phyloP scores from a whole-genome alignment of 2,329 filamentous ascomycete species.

The Fusarium oxysporum region DNA sequence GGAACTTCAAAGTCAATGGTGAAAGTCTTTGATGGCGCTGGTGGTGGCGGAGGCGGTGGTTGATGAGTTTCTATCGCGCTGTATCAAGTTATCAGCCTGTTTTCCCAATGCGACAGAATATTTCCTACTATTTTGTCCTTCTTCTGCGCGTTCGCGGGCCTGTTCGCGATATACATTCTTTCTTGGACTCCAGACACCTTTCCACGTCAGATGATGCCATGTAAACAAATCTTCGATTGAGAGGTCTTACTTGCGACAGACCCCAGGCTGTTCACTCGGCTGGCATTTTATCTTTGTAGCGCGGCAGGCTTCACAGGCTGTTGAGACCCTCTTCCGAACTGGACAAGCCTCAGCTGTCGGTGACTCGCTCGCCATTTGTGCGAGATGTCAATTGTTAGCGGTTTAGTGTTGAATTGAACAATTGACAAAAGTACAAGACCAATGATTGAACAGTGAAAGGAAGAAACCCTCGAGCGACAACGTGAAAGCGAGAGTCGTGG shows the following conservation, averaged over 20 bases:
- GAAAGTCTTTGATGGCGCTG: conserved; percentile 62
- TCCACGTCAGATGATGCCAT: background rate
- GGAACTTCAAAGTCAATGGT: conserved; percentile 65
- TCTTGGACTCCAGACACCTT: conserved; percentile 65
- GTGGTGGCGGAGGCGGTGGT: conserved; percentile 41
- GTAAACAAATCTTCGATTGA: background rate
- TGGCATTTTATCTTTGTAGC: conserved; percentile 66
- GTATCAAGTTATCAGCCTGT: background rate
- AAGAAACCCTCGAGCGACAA: background rate
- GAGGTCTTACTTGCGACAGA: conserved; percentile 63
- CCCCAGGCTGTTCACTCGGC: conserved; percentile 58
- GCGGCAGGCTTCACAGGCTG: conserved; percentile 67
- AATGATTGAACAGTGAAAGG: background rate
- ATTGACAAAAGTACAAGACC: background rate
- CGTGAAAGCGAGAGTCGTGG: background rate
- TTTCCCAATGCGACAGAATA: background rate
- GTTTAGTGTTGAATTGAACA: background rate
- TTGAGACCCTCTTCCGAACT: conserved; percentile 46
- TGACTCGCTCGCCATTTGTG: conserved; percentile 27
- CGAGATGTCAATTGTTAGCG: background rate
- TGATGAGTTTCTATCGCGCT: conserved; percentile 39
- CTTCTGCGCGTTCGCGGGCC: conserved; percentile 63
- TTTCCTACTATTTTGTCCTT: conserved; percentile 54
- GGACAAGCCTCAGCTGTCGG: conserved; percentile 19
- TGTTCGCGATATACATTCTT: conserved; percentile 64